Base-by-base conservation (phyloP, 768 basidiomycete species). In the Panellus pusillus region DNA sequence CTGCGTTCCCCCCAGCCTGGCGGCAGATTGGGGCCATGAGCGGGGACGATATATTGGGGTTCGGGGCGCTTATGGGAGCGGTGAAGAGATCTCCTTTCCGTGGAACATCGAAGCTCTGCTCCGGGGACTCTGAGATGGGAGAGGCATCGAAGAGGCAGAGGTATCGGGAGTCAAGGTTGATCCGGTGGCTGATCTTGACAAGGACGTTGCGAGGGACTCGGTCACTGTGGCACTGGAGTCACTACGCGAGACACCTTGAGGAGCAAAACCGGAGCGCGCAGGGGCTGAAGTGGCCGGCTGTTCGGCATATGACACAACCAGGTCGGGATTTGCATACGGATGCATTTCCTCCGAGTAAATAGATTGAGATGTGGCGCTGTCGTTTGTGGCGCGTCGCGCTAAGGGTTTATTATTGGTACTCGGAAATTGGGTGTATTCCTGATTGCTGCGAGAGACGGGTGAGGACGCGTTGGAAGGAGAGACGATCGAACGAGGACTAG, bases 251-350 rank as follows among this genome's bases (percentile, higher is more conserved):
- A 81, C 64, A 45, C 65, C 63, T 39, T 71, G 63, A 44, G 59
- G 57, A 24, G 59, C 54, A 51, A 68, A 65, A 49, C 61, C 54
- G 45, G 71, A 50, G 12, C 67, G 66, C 29, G 64, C 58, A 37
- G 69, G 63, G 35, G 70, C 65, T n/a, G 60, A 61, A 43, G 58
- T 54, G 4, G 65, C 61, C 50, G 62, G 61, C 44, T 72, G 72
- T 41, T 72, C 61, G 50, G 74, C 65, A 44, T 72, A 67, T 35
- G 71, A 70, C 24, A 70, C 66, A 29, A 79, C 79, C 41, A 88
- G 72, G 57, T 90, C 86, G 8, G 89, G 89, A 61, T 91, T 90
- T 47, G 90, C 90, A 65, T 90, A 92, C 24, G 90, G 90, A 70
- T 92, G 90, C 36, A 79, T 72, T 57, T 76, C 76, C 55, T 72